Percentiles rank a stretch among this genome's conserved stretches.
Evolutionary conservation across 2,329 filamentous ascomycete species (phyloP).

Genomic region (Aureobasidium musti): DNA sequence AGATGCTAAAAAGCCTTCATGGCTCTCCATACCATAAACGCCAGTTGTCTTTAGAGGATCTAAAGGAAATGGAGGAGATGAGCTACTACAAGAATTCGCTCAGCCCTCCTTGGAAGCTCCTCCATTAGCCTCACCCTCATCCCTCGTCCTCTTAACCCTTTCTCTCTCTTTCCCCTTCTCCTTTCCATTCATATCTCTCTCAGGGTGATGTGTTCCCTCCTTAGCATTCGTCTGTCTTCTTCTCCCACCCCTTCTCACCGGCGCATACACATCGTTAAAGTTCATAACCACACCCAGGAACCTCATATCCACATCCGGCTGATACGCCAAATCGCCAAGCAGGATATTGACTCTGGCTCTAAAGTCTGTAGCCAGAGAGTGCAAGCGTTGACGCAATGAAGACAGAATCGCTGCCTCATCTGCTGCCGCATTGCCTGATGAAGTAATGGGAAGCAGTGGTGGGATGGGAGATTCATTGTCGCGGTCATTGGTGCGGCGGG

Average conservation of each 20-base stretch:
- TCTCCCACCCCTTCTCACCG: conserved; percentile 59
- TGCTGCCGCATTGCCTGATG: conserved; percentile 41
- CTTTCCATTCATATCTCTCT: conserved; percentile 27
- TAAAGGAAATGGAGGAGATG: background rate
- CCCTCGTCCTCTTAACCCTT: conserved; percentile 25
- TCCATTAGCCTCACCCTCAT: conserved; percentile 30
- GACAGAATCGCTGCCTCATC: conserved; percentile 68
- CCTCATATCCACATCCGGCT: conserved; percentile 91
- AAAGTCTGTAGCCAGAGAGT: conserved; percentile 74
- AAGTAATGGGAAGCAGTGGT: conserved; percentile 42
- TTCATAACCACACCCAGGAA: conserved; percentile 98
- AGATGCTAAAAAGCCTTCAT: no score
- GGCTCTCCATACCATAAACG: no score
- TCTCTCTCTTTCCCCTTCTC: conserved; percentile 31
- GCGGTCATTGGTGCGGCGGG: conserved; percentile 29
- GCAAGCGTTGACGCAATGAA: conserved; percentile 71
- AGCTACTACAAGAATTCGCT: background rate
- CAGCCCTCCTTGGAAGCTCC: conserved; percentile 14
- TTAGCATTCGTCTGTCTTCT: background rate
- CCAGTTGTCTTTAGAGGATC: no score
- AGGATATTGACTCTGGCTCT: conserved; percentile 74
- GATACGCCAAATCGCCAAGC: conserved; percentile 86
- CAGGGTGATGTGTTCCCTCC: background rate
- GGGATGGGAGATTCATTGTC: conserved; percentile 49
- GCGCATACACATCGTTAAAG: conserved; percentile 95